A percentile compares a stretch with the other conserved stretches of the same genome.
These are phyloP conservation scores for Lachnellula subtilissima DNA, from an alignment of 2,329 filamentous ascomycete species.

Conservation along the genomic window DNA sequence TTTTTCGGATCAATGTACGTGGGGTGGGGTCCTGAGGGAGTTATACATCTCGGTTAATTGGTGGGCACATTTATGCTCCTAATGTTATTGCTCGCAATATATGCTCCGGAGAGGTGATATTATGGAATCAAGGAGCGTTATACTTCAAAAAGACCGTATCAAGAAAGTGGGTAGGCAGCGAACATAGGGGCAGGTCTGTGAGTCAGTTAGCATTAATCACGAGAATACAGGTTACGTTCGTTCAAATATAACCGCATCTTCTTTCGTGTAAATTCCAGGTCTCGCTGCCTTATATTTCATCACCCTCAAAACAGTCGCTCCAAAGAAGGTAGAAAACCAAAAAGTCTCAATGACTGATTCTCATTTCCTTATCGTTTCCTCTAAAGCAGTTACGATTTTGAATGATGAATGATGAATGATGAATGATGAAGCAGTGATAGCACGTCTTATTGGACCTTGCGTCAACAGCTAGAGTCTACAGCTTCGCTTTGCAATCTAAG, in stretches of 20 bases:
- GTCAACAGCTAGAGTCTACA: neutral
- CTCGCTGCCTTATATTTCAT: too few species aligned
- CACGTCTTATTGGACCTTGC: neutral
- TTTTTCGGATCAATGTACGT: conserved; percentile 22
- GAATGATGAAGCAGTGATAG: neutral
- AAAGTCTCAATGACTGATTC: neutral
- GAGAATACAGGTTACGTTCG: too few species aligned
- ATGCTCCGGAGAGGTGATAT: too few species aligned
- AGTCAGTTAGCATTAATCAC: too few species aligned
- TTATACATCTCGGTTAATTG: neutral
- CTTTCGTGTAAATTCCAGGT: too few species aligned
- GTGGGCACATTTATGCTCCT: neutral
- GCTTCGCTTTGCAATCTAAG: too few species aligned
- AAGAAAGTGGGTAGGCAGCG: too few species aligned
- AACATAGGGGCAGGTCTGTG: too few species aligned
- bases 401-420: neutral
- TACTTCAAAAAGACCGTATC: too few species aligned
- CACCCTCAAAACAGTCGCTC: neutral
- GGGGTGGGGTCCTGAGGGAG: conserved; percentile 7
- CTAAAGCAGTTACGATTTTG: neutral
- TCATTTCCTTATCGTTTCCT: neutral
- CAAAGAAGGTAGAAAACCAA: neutral
- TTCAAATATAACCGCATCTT: too few species aligned
- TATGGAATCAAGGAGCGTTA: too few species aligned
- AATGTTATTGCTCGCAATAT: too few species aligned